Evolutionary conservation across 257 asterid genomes (phyloP).

Genomic region (Striga asiatica): DNA sequence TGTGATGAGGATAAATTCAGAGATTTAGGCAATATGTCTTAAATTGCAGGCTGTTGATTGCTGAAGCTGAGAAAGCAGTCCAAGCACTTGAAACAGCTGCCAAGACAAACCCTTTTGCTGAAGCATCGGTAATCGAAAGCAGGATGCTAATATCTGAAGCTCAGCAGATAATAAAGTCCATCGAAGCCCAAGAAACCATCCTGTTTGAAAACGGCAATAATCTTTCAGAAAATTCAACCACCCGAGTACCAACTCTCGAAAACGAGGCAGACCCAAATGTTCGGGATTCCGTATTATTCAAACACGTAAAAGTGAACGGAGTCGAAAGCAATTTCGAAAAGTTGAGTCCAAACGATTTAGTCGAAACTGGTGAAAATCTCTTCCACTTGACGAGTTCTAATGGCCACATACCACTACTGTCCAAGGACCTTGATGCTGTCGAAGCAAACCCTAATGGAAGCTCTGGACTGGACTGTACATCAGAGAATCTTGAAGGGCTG

Average conservation of each 20-base stretch:
- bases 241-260: not conserved
- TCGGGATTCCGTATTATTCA: constrained; percentile 10
- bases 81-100: constrained; percentile 69
- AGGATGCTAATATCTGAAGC: constrained; percentile 77
- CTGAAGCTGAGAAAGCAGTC: constrained; percentile 92
- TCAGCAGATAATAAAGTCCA: constrained; percentile 37
- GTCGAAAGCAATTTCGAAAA: constrained; percentile 21
- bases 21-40: too few species aligned
- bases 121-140: constrained; percentile 59
- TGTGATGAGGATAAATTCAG: too few species aligned
- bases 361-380: constrained; percentile 20
- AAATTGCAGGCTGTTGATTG: constrained; percentile 58
- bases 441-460: constrained; percentile 22
- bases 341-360: constrained; percentile 19
- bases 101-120: constrained; percentile 51
- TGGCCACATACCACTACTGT: constrained; percentile 15
- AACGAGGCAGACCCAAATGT: not conserved
- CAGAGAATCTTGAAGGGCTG: constrained; percentile 10
- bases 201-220: constrained; percentile 10
- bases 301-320: constrained; percentile 36
- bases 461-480: constrained; percentile 11
- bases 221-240: constrained; percentile 16
- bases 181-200: constrained; percentile 29
- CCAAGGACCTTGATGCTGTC: constrained; percentile 13
- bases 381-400: constrained; percentile 16